Conservation (phyloP, 1,284 basidiomycete species). For the Ceratorhiza oryzae-sativae region DNA sequence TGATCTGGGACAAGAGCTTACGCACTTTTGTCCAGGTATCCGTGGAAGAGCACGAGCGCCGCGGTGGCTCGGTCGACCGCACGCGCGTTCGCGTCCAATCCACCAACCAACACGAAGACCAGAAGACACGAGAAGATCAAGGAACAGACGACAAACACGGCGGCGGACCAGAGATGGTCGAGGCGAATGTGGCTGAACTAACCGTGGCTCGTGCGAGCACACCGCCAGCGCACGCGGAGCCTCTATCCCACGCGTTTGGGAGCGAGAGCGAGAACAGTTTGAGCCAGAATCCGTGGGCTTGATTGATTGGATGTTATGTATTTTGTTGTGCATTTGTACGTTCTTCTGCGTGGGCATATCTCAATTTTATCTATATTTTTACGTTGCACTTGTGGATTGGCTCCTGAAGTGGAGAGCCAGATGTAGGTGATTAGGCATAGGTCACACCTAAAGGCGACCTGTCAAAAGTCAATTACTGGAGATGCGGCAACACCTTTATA, state of each 20-base stretch:
- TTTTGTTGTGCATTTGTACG: not conserved
- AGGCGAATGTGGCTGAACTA: conserved; percentile 46
- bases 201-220: conserved; percentile 43
- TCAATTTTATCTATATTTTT: not conserved
- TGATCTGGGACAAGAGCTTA: too few species aligned
- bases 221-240: conserved; percentile 45
- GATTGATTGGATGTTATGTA: not conserved
- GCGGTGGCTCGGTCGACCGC: conserved; percentile 44
- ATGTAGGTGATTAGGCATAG: too few species aligned
- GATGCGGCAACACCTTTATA: too few species aligned
- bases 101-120: conserved; percentile 47
- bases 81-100: conserved; percentile 48
- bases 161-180: conserved; percentile 44
- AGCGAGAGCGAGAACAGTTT: conserved; percentile 31
- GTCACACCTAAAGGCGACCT: too few species aligned
- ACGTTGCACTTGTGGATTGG: not conserved
- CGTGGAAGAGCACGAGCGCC: conserved; percentile 44
- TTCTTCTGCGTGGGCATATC: not conserved
- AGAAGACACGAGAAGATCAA: conserved; percentile 41
- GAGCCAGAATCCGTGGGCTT: conserved; percentile 51
- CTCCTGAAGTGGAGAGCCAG: too few species aligned
- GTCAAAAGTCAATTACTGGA: too few species aligned
- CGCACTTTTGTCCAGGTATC: conserved; percentile 38
- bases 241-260: conserved; percentile 16
- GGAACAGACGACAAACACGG: conserved; percentile 47